Conservation (phyloP, 345 rosid species). For the Sonneratia alba region DNA sequence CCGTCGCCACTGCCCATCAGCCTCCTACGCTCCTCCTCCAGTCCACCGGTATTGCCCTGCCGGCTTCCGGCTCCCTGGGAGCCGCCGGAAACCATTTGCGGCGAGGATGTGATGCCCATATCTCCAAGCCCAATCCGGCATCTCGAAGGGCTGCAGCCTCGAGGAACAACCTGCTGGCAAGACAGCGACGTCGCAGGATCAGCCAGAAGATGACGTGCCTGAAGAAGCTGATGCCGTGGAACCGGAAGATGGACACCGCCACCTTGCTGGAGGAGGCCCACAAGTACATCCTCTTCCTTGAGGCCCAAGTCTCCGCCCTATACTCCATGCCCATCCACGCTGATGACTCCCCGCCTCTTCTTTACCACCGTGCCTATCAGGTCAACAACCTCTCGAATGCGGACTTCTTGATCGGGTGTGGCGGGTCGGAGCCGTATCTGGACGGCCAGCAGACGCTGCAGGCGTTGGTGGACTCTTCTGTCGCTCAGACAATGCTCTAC, state of each 20-base stretch:
- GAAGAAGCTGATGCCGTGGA: slow-evolving; percentile 57
- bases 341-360: background rate
- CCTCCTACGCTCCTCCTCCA: background rate
- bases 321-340: slow-evolving; percentile 40
- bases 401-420: background rate
- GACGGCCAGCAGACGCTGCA: slow-evolving; percentile 45
- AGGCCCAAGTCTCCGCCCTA: slow-evolving; percentile 42
- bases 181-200: slow-evolving; percentile 22
- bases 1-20: slow-evolving; percentile 3
- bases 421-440: slow-evolving; percentile 8
- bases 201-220: slow-evolving; percentile 37
- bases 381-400: background rate
- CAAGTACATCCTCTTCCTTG: slow-evolving; percentile 48
- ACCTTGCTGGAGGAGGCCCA: slow-evolving; percentile 45
- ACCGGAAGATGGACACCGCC: slow-evolving; percentile 39
- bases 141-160: background rate
- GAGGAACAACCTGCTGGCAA: background rate
- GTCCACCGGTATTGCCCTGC: background rate
- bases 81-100: background rate
- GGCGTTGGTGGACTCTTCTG: slow-evolving; percentile 35
- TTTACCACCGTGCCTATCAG: background rate
- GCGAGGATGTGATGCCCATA: background rate
- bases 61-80: slow-evolving; percentile 1
- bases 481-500: slow-evolving; percentile 33
- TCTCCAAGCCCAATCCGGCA: background rate